These are phyloP conservation scores for Parafenestella ontariensis DNA, from an alignment of 2,329 filamentous ascomycete species.

Conservation along the genomic window DNA sequence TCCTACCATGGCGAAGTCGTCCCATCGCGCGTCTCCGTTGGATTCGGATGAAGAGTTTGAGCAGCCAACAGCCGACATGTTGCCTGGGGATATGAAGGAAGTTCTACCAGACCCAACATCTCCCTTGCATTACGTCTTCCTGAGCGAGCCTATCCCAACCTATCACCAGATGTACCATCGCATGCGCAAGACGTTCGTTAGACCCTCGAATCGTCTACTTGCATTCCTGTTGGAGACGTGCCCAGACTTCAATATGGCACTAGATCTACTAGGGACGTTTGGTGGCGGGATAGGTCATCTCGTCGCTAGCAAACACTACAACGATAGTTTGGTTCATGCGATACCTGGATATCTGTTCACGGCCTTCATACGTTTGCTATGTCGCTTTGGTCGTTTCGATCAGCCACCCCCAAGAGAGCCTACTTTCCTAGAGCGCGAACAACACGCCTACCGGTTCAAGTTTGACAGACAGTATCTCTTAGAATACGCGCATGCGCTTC, in stretches of 20 bases:
- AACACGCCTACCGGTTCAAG: constrained; percentile 26
- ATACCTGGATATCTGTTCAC: constrained; percentile 36
- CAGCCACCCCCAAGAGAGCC: constrained; percentile 8
- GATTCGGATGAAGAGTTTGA: constrained; percentile 7
- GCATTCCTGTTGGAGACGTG: constrained; percentile 60
- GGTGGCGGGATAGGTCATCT: constrained; percentile 31
- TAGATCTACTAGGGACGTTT: constrained; percentile 28
- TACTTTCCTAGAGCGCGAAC: constrained; percentile 12
- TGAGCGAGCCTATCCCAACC: constrained; percentile 67
- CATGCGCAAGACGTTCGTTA: constrained; percentile 62
- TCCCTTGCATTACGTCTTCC: constrained; percentile 70
- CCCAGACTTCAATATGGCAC: constrained; percentile 25
- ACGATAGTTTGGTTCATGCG: constrained; percentile 4
- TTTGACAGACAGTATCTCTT: constrained; percentile 33
- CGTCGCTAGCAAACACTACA: constrained; percentile 24
- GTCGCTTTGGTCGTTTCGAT: constrained; percentile 35
- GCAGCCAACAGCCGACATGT: constrained; percentile 23
- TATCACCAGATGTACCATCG: constrained; percentile 64
- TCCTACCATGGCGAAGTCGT: constrained; percentile 21
- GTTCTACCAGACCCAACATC: constrained; percentile 63
- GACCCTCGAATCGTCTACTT: constrained; percentile 60
- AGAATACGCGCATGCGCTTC: constrained; percentile 39
- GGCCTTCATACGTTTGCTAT: constrained; percentile 42
- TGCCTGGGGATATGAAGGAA: constrained; percentile 68
- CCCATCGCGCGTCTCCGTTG: constrained; percentile 5